Percentiles rank a stretch among this genome's conserved stretches.
These are phyloP conservation scores for Phytophthora fragariaefolia DNA, from an alignment of 352 stramenopile species.

Conservation along the genomic window DNA sequence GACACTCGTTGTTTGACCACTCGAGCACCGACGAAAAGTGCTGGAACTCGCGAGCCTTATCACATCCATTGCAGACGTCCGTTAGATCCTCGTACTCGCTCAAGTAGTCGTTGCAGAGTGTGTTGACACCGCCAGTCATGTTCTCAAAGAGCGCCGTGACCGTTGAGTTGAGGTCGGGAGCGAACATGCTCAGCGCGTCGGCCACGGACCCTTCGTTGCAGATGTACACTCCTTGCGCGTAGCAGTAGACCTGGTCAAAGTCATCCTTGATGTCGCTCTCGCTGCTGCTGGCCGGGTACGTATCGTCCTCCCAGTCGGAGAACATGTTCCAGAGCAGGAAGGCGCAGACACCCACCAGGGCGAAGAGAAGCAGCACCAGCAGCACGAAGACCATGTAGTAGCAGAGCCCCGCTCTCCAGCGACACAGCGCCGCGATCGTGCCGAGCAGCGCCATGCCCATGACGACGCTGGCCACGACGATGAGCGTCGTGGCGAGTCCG, in stretches of 20 bases:
- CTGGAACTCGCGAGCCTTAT: conserved; percentile 56
- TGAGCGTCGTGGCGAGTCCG: conserved; percentile 50
- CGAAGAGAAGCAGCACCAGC: conserved; percentile 59
- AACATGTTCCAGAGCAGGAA: conserved; percentile 58
- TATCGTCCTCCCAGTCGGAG: conserved; percentile 47
- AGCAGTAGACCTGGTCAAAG: conserved; percentile 78
- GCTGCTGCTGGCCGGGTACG: conserved; percentile 50
- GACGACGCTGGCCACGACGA: conserved; percentile 55
- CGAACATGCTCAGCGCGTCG: conserved; percentile 59
- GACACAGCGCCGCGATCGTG: conserved; percentile 57
- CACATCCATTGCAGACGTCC: conserved; percentile 61
- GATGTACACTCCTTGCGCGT: conserved; percentile 71
- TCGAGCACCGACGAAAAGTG: conserved; percentile 76
- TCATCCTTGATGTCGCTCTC: conserved; percentile 52
- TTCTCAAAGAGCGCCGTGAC: conserved; percentile 42
- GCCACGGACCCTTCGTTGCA: conserved; percentile 60
- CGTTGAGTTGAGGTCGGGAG: conserved; percentile 42
- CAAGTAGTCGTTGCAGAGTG: conserved; percentile 57
- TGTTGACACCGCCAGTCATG: conserved; percentile 57
- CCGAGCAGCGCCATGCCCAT: conserved; percentile 62
- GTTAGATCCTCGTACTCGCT: conserved; percentile 43
- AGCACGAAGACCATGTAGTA: conserved; percentile 62
- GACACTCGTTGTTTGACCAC: conserved; percentile 80
- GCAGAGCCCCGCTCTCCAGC: conserved; percentile 57
- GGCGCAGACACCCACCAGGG: conserved; percentile 45